Base-by-base conservation (phyloP, 371 early-diverging fungal genomes). In the Mucor irregularis region DNA sequence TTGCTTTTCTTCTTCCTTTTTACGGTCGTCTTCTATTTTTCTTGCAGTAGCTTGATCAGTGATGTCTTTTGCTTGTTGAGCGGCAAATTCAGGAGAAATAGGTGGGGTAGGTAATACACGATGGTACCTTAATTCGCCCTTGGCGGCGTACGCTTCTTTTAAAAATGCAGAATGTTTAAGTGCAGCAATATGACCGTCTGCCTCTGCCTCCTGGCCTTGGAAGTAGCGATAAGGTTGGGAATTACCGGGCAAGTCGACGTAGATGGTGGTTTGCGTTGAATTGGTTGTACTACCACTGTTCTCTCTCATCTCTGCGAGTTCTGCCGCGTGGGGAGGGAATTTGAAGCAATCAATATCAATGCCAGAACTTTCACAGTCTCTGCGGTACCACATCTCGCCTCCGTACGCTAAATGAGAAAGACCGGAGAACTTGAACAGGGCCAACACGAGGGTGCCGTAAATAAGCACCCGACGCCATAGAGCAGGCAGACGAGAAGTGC, bases 31-130 rank as follows among this genome's bases (percentile, higher is more conserved):
- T 24, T 51, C 16, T 3, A 17, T 10, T 1, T 11, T 48, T 19
- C 60, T 19, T 5, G 34, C 24, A 6, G 14, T 5, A 2, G 47
- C 62, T 2, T 29, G 28, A 2, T 29, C 16, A 29, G 43, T 34
- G 0, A 70, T 61, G 2, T 51, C 28, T 4, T 34, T 21, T 7
- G 56, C 61, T 68, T 61, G 64, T 10, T 24, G 10, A 10, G 22
- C 38, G 0, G 68, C 52, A 19, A 70, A 60, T 7, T 62, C 55
- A 1, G 55, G 38, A 1, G 49, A 30, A 2, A 65, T 47, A 9
- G 39, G 60, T 2, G 63, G 64, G 19, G 76, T 76, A 34, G 62
- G 62, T 14, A 56, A 17, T 6, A 60, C 68, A 16, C 64, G 62
- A 48, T 73, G 68, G 29, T 68, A 76, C 2, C 70, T 61, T 9